Base-by-base conservation (phyloP, 169 alveolate genomes). In the Cryptosporidium meleagridis region DNA sequence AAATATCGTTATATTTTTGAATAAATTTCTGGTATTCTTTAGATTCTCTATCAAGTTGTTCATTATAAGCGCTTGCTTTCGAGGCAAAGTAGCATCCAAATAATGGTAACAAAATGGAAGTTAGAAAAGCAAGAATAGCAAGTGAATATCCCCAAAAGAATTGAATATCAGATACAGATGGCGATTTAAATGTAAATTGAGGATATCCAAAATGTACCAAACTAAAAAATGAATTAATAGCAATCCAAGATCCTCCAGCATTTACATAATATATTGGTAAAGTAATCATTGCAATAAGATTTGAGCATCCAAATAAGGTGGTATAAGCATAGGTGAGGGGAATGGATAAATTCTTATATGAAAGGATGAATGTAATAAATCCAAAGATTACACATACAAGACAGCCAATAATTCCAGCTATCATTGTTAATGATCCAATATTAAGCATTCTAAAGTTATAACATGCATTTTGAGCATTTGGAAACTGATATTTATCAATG, bases 191-290 rank as follows among this genome's bases (percentile, higher is more conserved):
- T 26, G 80, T 80, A 26, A 80, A 80, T 80, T 80, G 69, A 1
- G 52, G 59, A 37, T 80, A 80, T 62, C 89, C 89, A 59, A 80
- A 80, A 44, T 80, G 73, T 9, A 80, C 80, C 29, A 65, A 51
- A 80, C 89, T 80, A n/a, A 80, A 80, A 41, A 80, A 37, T 3
- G 89, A 80, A 65, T 80, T 80, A 26, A 80, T 80, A 23, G 89
- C 89, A 26, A 80, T 80, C 89, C 89, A 80, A 12, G 89, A 59
- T 26, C 89, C 89, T 23, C 89, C 89, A 37, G 89, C 89, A 80
- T 80, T 80, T 41, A 80, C 75, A 53, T 80, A 80, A 65, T 80
- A 80, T 61, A 80, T 59, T 3, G 89, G 89, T 26, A 80, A 44
- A 23, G 75, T 45, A 26, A 80, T 33, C 59, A 80, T 80, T 35